Evolutionary conservation across 2,329 filamentous ascomycete species (phyloP).

Genomic region (Ophiostoma sp.): DNA sequence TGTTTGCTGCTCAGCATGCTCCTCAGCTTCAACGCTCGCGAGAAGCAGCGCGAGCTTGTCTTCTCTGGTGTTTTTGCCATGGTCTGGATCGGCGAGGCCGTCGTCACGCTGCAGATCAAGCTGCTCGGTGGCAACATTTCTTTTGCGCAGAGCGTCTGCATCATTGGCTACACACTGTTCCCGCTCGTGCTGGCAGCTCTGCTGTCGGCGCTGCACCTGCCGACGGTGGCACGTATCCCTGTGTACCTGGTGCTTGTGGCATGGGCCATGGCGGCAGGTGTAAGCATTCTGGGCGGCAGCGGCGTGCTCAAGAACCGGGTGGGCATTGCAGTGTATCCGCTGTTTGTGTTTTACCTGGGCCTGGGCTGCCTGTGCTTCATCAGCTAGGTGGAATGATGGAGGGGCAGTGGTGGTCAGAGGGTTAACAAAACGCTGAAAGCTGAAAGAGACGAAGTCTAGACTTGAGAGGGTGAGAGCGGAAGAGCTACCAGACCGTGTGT

Average conservation of each 20-base stretch:
- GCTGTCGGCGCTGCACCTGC: slow-evolving; percentile 78
- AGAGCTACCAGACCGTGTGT: background rate
- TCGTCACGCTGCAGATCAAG: slow-evolving; percentile 98
- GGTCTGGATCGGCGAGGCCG: slow-evolving; percentile 94
- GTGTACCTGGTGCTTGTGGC: slow-evolving; percentile 84
- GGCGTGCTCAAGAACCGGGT: slow-evolving; percentile 95
- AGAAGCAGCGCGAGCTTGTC: slow-evolving; percentile 80
- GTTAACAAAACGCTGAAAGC: background rate
- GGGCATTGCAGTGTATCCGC: slow-evolving; percentile 87
- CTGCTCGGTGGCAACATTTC: slow-evolving; percentile 95
- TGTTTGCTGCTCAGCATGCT: slow-evolving; percentile 74
- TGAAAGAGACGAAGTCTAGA: background rate
- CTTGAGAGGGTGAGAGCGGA: background rate
- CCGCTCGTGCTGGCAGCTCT: slow-evolving; percentile 90
- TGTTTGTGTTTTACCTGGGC: slow-evolving; percentile 93
- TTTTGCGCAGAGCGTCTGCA: slow-evolving; percentile 95
- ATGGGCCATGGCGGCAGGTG: slow-evolving; percentile 92
- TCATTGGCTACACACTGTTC: slow-evolving; percentile 98
- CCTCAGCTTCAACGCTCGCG: slow-evolving; percentile 76
- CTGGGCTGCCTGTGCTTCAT: slow-evolving; percentile 97
- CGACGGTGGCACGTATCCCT: slow-evolving; percentile 80
- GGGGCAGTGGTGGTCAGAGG: background rate
- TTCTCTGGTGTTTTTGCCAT: slow-evolving; percentile 97
- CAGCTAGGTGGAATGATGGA: slow-evolving; percentile 54
- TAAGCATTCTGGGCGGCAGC: slow-evolving; percentile 93